phyloP scores from a whole-genome alignment of 495 filamentous ascomycete genomes.

The Margaritispora aquatica region DNA sequence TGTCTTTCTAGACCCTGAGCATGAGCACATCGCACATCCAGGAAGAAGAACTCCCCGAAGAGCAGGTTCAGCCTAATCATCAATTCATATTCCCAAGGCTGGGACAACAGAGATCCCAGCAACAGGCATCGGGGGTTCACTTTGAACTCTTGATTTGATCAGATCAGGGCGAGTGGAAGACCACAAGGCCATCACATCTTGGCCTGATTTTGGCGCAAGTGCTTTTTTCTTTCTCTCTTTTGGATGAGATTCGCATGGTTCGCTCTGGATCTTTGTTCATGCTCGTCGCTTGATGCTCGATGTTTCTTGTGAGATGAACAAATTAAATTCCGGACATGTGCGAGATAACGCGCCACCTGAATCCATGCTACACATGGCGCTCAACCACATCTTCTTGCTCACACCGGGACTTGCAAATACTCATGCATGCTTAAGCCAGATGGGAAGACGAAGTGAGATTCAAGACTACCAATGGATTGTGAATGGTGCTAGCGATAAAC shows the following conservation, averaged over 20 bases:
- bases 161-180: no score
- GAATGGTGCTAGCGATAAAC: no score
- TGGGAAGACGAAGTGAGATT: no score
- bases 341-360: background rate
- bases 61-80: background rate
- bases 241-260: conserved; percentile 2
- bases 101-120: background rate
- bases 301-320: no score
- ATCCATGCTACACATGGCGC: conserved; percentile 1
- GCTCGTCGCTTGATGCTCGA: background rate
- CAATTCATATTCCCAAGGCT: background rate
- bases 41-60: background rate
- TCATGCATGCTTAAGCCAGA: no score
- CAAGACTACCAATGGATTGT: no score
- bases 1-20: conserved; percentile 6
- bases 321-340: no score
- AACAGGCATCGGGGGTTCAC: background rate
- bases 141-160: no score
- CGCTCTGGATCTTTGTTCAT: conserved; percentile 6
- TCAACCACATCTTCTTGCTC: background rate
- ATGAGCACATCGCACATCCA: background rate
- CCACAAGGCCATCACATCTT: no score
- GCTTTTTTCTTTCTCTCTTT: no score
- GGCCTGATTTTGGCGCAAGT: no score
- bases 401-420: no score